Evolutionary conservation across 208 protist species (phyloP).

Genomic region (Leishmania tropica): DNA sequence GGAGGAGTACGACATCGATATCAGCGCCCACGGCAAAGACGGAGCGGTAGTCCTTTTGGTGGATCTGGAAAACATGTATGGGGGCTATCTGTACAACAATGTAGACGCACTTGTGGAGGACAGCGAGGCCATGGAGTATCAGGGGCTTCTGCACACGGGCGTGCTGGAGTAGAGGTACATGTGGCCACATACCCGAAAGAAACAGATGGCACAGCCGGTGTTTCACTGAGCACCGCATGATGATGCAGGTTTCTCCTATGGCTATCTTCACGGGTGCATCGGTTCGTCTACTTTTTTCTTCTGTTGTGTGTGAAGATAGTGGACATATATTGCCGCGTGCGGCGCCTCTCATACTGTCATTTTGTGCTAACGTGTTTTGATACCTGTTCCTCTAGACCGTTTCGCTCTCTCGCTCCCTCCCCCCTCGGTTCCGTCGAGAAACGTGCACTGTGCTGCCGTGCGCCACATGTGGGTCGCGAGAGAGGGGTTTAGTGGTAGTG

Average conservation of each 20-base stretch:
- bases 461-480: too few relatives aligned
- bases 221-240: neutral
- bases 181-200: neutral
- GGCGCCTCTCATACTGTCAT: neutral
- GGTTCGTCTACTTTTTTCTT: neutral
- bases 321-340: neutral
- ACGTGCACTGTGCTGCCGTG: neutral
- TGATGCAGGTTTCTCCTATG: neutral
- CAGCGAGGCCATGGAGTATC: slow-evolving; percentile 59
- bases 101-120: slow-evolving; percentile 76
- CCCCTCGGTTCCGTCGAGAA: neutral
- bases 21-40: slow-evolving; percentile 21
- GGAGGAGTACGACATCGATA: slow-evolving; percentile 76
- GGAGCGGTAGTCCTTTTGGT: slow-evolving; percentile 41
- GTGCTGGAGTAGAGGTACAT: slow-evolving; percentile 58
- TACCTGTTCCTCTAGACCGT: neutral
- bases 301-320: neutral
- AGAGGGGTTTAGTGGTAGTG: neutral
- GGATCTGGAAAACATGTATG: slow-evolving; percentile 88
- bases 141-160: slow-evolving; percentile 58
- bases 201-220: neutral
- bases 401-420: neutral
- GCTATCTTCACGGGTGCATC: neutral
- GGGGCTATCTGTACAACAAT: slow-evolving; percentile 80
- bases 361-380: neutral